Evolutionary conservation across 1,284 basidiomycete species (phyloP).

Genomic region (Tetrapyrgos nigripes): DNA sequence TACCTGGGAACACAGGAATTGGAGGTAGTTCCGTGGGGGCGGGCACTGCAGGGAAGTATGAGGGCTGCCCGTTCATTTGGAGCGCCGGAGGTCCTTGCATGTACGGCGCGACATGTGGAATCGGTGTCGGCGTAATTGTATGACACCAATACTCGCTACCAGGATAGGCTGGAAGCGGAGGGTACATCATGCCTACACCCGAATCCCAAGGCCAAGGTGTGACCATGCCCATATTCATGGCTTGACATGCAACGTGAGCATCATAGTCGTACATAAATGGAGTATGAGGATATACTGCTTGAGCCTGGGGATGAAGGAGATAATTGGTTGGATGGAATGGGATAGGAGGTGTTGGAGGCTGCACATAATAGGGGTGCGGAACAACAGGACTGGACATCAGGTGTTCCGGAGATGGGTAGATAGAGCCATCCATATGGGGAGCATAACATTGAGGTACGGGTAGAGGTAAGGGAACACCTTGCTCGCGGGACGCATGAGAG

Average conservation of each 20-base stretch:
- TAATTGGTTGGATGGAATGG: slow-evolving; percentile 21
- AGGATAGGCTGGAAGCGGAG: slow-evolving; percentile 4
- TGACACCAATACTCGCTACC: slow-evolving; percentile 18
- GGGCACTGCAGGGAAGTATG: neutral
- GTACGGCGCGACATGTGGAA: neutral
- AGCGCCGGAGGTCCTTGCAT: neutral
- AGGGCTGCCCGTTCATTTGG: neutral
- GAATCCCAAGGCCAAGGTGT: slow-evolving; percentile 28
- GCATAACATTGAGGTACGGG: slow-evolving; percentile 2
- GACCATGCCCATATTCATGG: slow-evolving; percentile 23
- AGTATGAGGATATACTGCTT: slow-evolving; percentile 14
- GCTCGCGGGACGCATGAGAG: neutral
- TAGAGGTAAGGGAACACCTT: neutral
- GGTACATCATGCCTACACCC: slow-evolving; percentile 5
- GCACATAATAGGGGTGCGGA: slow-evolving; percentile 23
- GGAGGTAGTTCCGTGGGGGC: neutral
- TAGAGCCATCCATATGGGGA: slow-evolving; percentile 27
- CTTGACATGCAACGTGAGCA: slow-evolving; percentile 16
- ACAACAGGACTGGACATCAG: no score
- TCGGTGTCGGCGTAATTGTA: neutral
- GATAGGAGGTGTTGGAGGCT: slow-evolving; percentile 30
- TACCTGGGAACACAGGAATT: neutral
- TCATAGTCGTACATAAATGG: slow-evolving; percentile 27
- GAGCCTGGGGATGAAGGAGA: slow-evolving; percentile 9
- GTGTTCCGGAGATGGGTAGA: slow-evolving; percentile 39